Evolutionary conservation across 2,329 filamentous ascomycete species (phyloP), one percentile per base, ranked within the genome.

Genomic region (Pyricularia sp.): DNA sequence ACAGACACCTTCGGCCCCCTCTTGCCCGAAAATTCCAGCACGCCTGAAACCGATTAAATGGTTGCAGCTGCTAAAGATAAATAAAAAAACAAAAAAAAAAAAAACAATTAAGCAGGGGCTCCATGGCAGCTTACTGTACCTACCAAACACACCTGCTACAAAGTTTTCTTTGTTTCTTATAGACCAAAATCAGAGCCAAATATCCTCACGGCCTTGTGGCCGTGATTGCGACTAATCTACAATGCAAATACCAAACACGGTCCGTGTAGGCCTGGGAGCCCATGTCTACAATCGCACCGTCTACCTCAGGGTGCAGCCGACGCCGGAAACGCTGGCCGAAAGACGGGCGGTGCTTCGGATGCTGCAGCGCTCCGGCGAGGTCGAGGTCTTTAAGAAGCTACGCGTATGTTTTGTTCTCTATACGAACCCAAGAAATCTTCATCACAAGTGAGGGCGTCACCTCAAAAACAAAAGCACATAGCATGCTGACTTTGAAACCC

Each of bases 341-440:
- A 83, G 86, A 7, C 83, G 85, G 28, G 84, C 85, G 9, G 79
- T 88, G 25, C 77, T 88, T 42, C 81, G 82, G 63, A 79, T 82
- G 31, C 77, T 88, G 26, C 81, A 86, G 75, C 78, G 79, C 68
- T 78, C 83, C 72, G 83, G 82, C 69, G 76, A 78, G 2, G 79
- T 87, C 64, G 83, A 87, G 59, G 78, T 83, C 50, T 88, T 88
- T 75, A 84, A 82, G 76, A 81, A 79, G 74, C 76, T 83, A 50
- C 76, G 79, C 64, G 81, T 81, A 72, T 66, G 76, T 73, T 59
- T 31, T 59, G 4, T 31, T 36, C 28, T 67, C 66, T 55, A 65
- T 36, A 33, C 17, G 10, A 20, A 1, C 25, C 20, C 23, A 61
- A 61, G 17, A 12, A 17, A 14, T 36, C 11, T 4, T 36, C 33